Evolutionary conservation across 495 filamentous ascomycete species (phyloP).

Genomic region (Bombardia bombarda): DNA sequence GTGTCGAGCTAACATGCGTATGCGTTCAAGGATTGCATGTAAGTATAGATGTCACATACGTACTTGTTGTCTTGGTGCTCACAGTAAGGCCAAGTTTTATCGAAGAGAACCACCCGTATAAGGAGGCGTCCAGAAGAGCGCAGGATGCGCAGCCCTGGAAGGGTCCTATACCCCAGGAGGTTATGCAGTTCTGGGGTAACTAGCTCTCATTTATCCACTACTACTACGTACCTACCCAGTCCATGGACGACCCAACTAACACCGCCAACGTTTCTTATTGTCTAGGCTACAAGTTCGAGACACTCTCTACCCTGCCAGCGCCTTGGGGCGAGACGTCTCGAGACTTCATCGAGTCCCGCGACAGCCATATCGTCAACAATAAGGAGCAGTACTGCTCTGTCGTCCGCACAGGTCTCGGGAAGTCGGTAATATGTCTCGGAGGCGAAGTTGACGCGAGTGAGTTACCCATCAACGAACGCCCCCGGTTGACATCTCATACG

Average conservation of each 20-base stretch:
- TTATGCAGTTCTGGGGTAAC: conserved; percentile 54
- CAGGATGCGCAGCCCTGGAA: conserved; percentile 55
- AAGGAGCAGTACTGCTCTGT: conserved; percentile 91
- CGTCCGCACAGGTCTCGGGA: conserved; percentile 77
- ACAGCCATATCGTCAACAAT: conserved; percentile 67
- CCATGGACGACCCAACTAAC: too few species aligned
- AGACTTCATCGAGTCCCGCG: conserved; percentile 69
- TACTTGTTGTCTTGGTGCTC: background rate
- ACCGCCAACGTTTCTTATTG: too few species aligned
- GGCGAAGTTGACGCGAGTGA: conserved; percentile 89
- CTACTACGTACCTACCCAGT: too few species aligned
- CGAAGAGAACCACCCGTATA: conserved; percentile 77
- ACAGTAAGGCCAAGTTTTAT: conserved; percentile 58
- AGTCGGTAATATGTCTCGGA: conserved; percentile 64
- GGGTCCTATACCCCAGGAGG: conserved; percentile 24
- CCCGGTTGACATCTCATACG: too few species aligned
- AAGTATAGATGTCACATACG: too few species aligned
- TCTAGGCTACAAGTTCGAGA: conserved; percentile 93
- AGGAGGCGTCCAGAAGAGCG: conserved; percentile 43
- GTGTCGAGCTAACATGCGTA: conserved; percentile 6
- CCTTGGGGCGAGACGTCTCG: conserved; percentile 64
- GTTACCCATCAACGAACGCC: conserved; percentile 10
- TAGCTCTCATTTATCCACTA: too few species aligned
- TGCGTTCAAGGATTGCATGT: conserved; percentile 65
- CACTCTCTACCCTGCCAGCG: conserved; percentile 62